Conservation (phyloP, 257 asterid genomes). For the Parsonsia alboflavescens region DNA sequence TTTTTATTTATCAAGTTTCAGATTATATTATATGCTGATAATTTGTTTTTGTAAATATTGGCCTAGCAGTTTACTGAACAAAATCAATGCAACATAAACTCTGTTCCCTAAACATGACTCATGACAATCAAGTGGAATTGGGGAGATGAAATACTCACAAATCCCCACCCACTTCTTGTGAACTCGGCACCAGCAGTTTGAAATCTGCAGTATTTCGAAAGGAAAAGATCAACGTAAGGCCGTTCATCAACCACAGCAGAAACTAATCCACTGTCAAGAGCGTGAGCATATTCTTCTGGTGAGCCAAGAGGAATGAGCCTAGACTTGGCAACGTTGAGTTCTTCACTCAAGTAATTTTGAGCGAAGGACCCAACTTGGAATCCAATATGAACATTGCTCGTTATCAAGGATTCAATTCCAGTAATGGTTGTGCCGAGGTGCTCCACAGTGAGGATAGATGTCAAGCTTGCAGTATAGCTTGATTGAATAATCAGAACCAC, state of each 20-base stretch:
- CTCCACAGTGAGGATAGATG: conserved; percentile 70
- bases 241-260: conserved; percentile 73
- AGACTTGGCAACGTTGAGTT: conserved; percentile 60
- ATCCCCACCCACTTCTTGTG: conserved; percentile 44
- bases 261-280: conserved; percentile 45
- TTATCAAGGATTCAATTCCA: conserved; percentile 66
- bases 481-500: conserved; percentile 65
- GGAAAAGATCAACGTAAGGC: conserved; percentile 63
- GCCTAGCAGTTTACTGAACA: background rate
- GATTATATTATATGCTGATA: background rate
- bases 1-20: background rate
- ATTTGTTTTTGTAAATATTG: too few relatives aligned
- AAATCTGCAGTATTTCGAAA: conserved; percentile 54
- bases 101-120: background rate
- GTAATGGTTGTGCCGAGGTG: conserved; percentile 59
- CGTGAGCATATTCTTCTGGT: conserved; percentile 65
- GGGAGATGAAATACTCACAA: conserved; percentile 10
- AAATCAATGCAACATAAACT: background rate
- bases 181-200: conserved; percentile 63
- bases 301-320: conserved; percentile 70
- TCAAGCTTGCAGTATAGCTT: conserved; percentile 82
- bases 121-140: background rate
- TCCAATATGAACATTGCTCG: conserved; percentile 61
- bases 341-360: conserved; percentile 52
- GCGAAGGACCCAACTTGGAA: conserved; percentile 74